Evolutionary conservation across 2,329 filamentous ascomycete species (phyloP), one percentile per base, ranked within the genome.

Genomic region (Cladophialophora carrionii): DNA sequence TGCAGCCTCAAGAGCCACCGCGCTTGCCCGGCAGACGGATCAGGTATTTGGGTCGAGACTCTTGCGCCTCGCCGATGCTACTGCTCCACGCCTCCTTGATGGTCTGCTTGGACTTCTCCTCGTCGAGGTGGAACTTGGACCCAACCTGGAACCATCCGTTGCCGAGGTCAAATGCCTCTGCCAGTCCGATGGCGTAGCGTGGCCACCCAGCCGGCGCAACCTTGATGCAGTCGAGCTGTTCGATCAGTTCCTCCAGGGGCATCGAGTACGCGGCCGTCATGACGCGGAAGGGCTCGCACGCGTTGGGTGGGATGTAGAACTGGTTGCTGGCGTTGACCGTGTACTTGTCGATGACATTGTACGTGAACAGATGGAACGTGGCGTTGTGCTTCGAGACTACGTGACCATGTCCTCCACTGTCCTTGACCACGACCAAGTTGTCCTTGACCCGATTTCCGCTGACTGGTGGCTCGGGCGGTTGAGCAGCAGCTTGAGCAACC

Each of bases 21-120:
- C 22, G 49, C 51, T 61, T 61, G 22, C 58, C 58, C 17, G 69
- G 70, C 34, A 70, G 22, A 6, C 66, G 64, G 20, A 70, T 65
- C 43, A 71, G 29, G 57, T 69, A 70, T 26, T 61, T 51, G n/a
- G 70, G 69, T 49, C 65, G 59, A 17, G 57, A 59, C 46, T 66
- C 58, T n/a, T 66, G 66, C 14, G 64, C 69, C 61, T 67, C 65
- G 10, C 68, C 70, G 43, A 63, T 51, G 49, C 60, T 68, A 43
- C 86, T 83, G 87, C 88, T 90, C 0, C 87, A 87, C 9, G 88
- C 71, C 0, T 86, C 81, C 65, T 76, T 79, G 65, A 90, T 76
- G 0, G 79, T 80, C 78, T 81, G 81, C 67, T 77, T 78, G 68
- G 78, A 74, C 9, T 79, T 80, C 43, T 79, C 76, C 41, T 87